A percentile compares a stretch with the other conserved stretches of the same genome.
phyloP scores from a whole-genome alignment of 768 basidiomycete genomes.

The Suillus americanus region DNA sequence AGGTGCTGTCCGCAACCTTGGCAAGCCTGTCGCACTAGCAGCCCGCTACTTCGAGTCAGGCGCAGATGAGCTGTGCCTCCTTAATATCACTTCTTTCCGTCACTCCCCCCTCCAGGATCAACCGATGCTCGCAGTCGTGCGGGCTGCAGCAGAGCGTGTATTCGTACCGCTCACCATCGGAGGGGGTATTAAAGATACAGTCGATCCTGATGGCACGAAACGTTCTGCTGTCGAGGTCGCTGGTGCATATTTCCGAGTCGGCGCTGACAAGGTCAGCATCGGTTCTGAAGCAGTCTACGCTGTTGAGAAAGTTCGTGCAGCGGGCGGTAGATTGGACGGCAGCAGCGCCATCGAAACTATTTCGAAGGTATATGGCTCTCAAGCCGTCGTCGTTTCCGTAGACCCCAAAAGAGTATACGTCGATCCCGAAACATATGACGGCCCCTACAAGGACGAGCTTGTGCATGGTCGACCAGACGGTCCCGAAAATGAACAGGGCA shows the following conservation, averaged over 20 bases:
- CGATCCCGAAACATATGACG: constrained; percentile 59
- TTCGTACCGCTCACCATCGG: constrained; percentile 99
- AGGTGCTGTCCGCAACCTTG: constrained; percentile 91
- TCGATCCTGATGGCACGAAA: constrained; percentile 92
- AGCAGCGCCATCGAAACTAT: constrained; percentile 92
- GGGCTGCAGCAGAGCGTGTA: constrained; percentile 82
- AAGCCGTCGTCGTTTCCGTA: constrained; percentile 96
- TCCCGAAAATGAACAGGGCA: constrained; percentile 58
- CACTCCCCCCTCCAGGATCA: constrained; percentile 94
- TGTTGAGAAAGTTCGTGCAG: constrained; percentile 74
- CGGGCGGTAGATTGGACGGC: constrained; percentile 55
- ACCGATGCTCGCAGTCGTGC: constrained; percentile 96
- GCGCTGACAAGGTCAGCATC: constrained; percentile 98
- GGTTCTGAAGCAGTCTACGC: constrained; percentile 95
- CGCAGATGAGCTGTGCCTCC: constrained; percentile 95
- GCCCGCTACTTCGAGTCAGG: constrained; percentile 82
- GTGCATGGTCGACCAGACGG: constrained; percentile 44
- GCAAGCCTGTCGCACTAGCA: constrained; percentile 93
- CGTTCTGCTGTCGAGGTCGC: constrained; percentile 92
- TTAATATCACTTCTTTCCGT: constrained; percentile 99
- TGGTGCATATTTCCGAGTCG: constrained; percentile 92
- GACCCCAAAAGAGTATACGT: constrained; percentile 90
- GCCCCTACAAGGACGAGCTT: constrained; percentile 66
- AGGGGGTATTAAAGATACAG: constrained; percentile 94
- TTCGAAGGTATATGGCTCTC: constrained; percentile 85